phyloP scores from a whole-genome alignment of 495 filamentous ascomycete genomes.

The Aspergillus sclerotiicarbonarius region DNA sequence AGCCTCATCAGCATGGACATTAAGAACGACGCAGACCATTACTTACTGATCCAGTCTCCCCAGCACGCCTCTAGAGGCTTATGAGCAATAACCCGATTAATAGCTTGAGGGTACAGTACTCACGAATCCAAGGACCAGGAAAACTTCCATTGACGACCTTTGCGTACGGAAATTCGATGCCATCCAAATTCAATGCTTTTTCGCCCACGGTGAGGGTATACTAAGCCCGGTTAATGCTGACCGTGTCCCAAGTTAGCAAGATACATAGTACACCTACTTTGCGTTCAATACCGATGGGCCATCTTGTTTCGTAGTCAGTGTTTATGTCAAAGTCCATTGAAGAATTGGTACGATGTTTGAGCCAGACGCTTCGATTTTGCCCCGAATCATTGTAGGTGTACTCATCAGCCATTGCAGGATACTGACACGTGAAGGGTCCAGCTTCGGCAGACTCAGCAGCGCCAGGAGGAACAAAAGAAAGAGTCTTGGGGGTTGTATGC shows the following conservation, averaged over 20 bases:
- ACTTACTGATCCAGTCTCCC: constrained; percentile 7
- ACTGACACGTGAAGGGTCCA: not conserved
- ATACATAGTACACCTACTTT: not conserved
- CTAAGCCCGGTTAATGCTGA: not conserved
- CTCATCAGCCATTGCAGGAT: not conserved
- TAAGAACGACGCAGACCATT: too few species aligned
- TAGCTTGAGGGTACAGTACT: not conserved
- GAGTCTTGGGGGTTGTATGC: not conserved
- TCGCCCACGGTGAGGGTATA: not conserved
- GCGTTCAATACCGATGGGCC: not conserved
- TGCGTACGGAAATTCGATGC: not conserved
- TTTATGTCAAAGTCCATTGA: not conserved
- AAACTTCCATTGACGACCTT: constrained; percentile 63
- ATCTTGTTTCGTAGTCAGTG: not conserved
- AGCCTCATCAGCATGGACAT: not conserved
- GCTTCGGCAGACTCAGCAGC: not conserved
- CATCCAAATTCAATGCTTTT: not conserved
- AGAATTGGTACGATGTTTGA: not conserved
- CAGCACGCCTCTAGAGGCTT: constrained; percentile 14
- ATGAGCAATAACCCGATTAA: not conserved
- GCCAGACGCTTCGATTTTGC: not conserved
- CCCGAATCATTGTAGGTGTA: not conserved
- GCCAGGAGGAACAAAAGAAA: not conserved
- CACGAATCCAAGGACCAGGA: constrained; percentile 50
- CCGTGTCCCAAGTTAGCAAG: not conserved